Conservation (phyloP, 31 red algal genomes). For the Odonthalia washingtoniensis region DNA sequence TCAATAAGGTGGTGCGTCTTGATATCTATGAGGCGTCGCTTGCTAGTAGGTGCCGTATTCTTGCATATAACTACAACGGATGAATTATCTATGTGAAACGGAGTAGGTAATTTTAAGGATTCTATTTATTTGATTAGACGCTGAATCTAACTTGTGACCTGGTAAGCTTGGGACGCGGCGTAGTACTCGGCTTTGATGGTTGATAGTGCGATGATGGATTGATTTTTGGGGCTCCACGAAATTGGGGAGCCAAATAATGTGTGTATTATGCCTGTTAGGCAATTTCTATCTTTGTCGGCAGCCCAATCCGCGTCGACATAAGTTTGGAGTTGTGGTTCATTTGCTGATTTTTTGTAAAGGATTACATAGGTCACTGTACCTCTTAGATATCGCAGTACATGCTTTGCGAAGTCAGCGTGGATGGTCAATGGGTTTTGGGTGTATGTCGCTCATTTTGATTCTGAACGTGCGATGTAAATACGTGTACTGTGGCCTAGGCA, state of each 20-base stretch:
- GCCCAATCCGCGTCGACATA: slow-evolving; percentile 32
- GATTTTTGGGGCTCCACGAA: slow-evolving; percentile 9
- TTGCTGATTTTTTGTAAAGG: neutral
- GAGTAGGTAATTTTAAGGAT: too few species aligned
- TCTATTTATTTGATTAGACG: slow-evolving; percentile 3
- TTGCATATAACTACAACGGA: too few species aligned
- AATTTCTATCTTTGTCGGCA: neutral
- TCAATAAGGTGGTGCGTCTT: too few species aligned
- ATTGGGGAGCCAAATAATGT: neutral
- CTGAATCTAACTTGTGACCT: slow-evolving; percentile 8
- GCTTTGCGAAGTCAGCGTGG: neutral
- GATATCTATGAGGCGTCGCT: too few species aligned
- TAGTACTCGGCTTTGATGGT: slow-evolving; percentile 40
- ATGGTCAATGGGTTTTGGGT: too few species aligned
- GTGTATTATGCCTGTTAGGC: neutral
- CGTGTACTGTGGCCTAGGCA: slow-evolving; percentile 47
- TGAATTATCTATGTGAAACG: too few species aligned
- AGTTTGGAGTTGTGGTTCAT: neutral
- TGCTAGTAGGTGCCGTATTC: too few species aligned
- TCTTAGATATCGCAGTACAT: slow-evolving; percentile 19
- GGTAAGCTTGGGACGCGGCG: neutral
- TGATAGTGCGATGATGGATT: neutral
- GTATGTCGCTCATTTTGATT: too few species aligned
- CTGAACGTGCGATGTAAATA: too few species aligned
- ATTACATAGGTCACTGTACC: neutral